Percentiles rank a stretch among this genome's conserved stretches.
Evolutionary conservation across 2,329 filamentous ascomycete species (phyloP).

Genomic region (Aphanocladium album): DNA sequence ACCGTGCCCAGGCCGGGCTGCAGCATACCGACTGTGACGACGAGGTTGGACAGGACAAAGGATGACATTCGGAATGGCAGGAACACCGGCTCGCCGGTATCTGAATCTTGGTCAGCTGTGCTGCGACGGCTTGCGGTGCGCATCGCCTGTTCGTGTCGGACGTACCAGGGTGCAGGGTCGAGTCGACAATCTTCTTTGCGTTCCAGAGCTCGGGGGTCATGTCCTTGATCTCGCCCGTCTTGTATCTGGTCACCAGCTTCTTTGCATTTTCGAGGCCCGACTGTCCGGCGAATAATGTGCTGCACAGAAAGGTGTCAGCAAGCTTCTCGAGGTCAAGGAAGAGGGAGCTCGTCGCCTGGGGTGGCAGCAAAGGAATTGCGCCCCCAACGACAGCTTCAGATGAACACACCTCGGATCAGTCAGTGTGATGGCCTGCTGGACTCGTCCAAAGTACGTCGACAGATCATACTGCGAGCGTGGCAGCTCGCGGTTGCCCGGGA

Average conservation of each 20-base stretch:
- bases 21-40: constrained; percentile 96
- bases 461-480: constrained; percentile 91
- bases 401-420: constrained; percentile 86
- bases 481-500: constrained; percentile 69
- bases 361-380: no score
- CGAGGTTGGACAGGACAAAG: constrained; percentile 87
- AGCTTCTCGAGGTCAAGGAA: neutral
- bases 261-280: constrained; percentile 83
- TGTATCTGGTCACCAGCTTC: constrained; percentile 74
- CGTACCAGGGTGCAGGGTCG: constrained; percentile 89
- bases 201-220: constrained; percentile 93
- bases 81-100: constrained; percentile 87
- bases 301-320: constrained; percentile 33
- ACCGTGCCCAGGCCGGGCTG: constrained; percentile 77
- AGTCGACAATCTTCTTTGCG: constrained; percentile 96
- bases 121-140: constrained; percentile 13
- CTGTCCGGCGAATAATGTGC: constrained; percentile 77
- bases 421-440: constrained; percentile 81
- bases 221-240: constrained; percentile 68
- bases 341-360: no score
- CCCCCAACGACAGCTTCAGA: neutral
- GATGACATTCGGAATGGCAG: constrained; percentile 96
- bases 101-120: constrained; percentile 37
- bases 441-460: constrained; percentile 89
- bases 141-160: neutral